Conservation (phyloP, 108 stramenopile species). For the Cyclotella cryptica region DNA sequence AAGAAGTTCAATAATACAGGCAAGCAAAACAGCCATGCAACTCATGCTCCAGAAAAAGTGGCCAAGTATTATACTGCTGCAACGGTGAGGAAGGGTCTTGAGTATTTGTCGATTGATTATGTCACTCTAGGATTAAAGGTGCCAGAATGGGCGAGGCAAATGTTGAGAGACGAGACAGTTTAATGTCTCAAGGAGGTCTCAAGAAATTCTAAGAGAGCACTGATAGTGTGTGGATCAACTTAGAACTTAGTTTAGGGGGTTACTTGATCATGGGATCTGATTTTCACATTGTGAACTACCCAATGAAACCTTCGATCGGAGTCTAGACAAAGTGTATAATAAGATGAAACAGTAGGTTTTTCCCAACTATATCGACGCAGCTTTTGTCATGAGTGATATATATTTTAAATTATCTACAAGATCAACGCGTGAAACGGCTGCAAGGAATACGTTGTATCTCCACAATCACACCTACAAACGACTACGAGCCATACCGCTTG, state of each 20-base stretch:
- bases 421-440: too few species aligned
- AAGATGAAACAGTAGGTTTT: too few species aligned
- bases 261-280: too few species aligned
- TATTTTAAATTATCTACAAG: too few species aligned
- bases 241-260: too few species aligned
- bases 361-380: too few species aligned
- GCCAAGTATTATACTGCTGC: constrained; percentile 60
- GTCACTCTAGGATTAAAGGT: constrained; percentile 57
- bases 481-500: constrained; percentile 22
- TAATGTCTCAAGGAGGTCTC: neutral
- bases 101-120: constrained; percentile 73
- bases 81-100: constrained; percentile 63
- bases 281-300: too few species aligned
- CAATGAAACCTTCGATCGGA: too few species aligned
- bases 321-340: too few species aligned
- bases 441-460: too few species aligned
- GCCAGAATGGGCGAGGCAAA: constrained; percentile 69
- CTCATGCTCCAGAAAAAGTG: constrained; percentile 45
- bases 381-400: too few species aligned
- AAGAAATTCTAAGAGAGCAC: neutral
- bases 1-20: constrained; percentile 25
- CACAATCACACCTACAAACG: constrained; percentile 32
- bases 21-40: constrained; percentile 20
- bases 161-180: constrained; percentile 49
- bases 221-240: too few species aligned